A percentile compares a stretch with the other conserved stretches of the same genome.
phyloP scores from a whole-genome alignment of 2,329 filamentous ascomycete species.

The Scytalidium lignicola region DNA sequence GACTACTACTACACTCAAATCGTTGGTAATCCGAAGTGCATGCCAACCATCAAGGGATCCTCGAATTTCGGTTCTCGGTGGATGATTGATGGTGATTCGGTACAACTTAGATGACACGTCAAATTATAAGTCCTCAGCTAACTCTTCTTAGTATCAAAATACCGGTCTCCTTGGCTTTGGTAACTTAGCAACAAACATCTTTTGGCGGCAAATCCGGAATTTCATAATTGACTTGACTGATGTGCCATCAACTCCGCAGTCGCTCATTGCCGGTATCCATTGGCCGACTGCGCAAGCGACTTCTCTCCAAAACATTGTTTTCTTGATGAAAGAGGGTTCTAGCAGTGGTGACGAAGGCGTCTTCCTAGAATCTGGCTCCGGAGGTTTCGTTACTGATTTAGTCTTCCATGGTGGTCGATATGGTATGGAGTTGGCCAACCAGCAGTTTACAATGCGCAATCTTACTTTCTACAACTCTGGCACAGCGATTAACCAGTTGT shows the following conservation, averaged over 20 bases:
- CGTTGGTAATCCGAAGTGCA: constrained; percentile 24
- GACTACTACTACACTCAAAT: constrained; percentile 21
- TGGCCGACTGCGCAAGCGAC: constrained; percentile 52
- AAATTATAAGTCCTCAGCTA: constrained; percentile 38
- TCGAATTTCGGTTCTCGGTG: constrained; percentile 70
- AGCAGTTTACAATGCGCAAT: constrained; percentile 60
- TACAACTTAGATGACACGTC: background rate
- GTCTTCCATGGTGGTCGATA: constrained; percentile 56
- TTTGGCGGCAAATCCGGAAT: constrained; percentile 59
- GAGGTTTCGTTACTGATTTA: constrained; percentile 55
- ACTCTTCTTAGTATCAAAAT: constrained; percentile 68
- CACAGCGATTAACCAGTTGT: constrained; percentile 52
- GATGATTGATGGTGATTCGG: constrained; percentile 72
- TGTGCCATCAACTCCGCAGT: constrained; percentile 28
- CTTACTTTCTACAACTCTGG: constrained; percentile 39
- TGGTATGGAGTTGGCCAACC: constrained; percentile 56
- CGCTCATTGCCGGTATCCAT: constrained; percentile 38
- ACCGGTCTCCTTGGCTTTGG: constrained; percentile 55
- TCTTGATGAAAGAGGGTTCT: constrained; percentile 43
- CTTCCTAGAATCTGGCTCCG: constrained; percentile 34
- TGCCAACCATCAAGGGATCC: constrained; percentile 70
- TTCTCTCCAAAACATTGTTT: constrained; percentile 55
- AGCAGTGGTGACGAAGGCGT: constrained; percentile 22
- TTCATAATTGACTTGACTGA: constrained; percentile 56
- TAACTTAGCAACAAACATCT: constrained; percentile 68